These are phyloP conservation scores for Acrasis kona DNA, from an alignment of 78 protist species.

Conservation along the genomic window DNA sequence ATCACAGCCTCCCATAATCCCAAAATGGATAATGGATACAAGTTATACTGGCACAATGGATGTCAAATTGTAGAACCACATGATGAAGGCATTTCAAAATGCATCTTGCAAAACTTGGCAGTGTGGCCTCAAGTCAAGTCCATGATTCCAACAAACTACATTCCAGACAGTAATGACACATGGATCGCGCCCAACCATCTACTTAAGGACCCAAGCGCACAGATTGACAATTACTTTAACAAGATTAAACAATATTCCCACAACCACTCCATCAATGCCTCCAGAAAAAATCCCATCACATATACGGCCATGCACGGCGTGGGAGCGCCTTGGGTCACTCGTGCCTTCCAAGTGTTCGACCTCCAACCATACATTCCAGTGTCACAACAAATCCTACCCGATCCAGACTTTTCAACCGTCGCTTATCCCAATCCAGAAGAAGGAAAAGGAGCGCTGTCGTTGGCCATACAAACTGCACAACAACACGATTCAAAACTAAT, in stretches of 20 bases:
- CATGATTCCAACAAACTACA: neutral
- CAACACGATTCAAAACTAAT: constrained; percentile 36
- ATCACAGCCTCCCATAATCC: constrained; percentile 94
- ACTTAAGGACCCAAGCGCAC: neutral
- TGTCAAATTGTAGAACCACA: constrained; percentile 65
- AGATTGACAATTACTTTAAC: neutral
- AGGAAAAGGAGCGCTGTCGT: constrained; percentile 67
- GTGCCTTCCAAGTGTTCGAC: constrained; percentile 41
- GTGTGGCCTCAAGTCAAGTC: constrained; percentile 24
- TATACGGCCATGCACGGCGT: constrained; percentile 98
- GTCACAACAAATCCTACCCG: constrained; percentile 71
- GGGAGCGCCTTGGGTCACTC: constrained; percentile 58
- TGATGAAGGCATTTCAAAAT: constrained; percentile 32
- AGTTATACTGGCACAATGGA: constrained; percentile 96
- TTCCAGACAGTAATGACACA: constrained; percentile 2
- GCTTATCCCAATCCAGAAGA: constrained; percentile 98
- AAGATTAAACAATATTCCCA: neutral
- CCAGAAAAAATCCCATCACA: constrained; percentile 8
- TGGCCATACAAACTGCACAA: constrained; percentile 74
- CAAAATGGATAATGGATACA: constrained; percentile 96
- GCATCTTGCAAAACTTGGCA: constrained; percentile 44
- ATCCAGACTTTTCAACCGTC: constrained; percentile 95
- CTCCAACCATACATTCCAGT: constrained; percentile 37
- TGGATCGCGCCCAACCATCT: neutral
- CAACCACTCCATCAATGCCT: neutral